A percentile compares a stretch with the other conserved stretches of the same genome.
Evolutionary conservation across 73 alveolate genomes (phyloP).

Genomic region (Symbiodinium pilosum): DNA sequence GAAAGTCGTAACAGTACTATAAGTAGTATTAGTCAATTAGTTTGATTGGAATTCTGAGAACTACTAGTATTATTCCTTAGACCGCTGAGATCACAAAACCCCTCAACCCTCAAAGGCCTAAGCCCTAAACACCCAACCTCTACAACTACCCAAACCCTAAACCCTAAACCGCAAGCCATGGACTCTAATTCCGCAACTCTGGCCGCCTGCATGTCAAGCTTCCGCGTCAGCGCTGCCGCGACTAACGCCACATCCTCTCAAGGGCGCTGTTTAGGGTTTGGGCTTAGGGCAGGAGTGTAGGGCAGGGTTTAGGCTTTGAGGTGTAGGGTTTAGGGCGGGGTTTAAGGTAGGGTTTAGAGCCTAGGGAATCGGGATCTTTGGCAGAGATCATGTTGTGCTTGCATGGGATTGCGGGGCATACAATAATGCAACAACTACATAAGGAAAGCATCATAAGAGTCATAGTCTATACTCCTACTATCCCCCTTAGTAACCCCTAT

Average conservation of each 20-base stretch:
- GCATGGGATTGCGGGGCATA: too few relatives aligned
- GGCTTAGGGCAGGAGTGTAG: too few relatives aligned
- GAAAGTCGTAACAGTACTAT: too few relatives aligned
- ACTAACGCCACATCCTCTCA: conserved; percentile 53
- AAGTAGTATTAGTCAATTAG: too few relatives aligned
- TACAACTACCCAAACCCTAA: neutral
- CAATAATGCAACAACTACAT: too few relatives aligned
- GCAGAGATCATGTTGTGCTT: too few relatives aligned
- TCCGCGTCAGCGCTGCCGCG: conserved; percentile 61
- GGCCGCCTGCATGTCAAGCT: conserved; percentile 46
- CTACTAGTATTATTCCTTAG: too few relatives aligned
- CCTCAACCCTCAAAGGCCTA: neutral
- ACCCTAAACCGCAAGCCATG: neutral
- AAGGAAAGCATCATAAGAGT: too few relatives aligned
- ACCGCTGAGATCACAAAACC: too few relatives aligned
- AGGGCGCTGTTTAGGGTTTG: neutral
- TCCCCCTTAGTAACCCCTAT: too few relatives aligned
- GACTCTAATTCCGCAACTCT: neutral
- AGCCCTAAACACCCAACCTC: neutral
- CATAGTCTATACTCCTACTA: too few relatives aligned
- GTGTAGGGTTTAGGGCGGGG: neutral
- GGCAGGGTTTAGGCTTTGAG: neutral
- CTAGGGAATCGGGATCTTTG: neutral
- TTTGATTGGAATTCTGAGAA: too few relatives aligned
- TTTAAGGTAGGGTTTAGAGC: neutral